Evolutionary conservation across 176 grass and related monocot species (phyloP), one percentile per base, ranked within the genome.

Genomic region (Oropetium thomaeum): DNA sequence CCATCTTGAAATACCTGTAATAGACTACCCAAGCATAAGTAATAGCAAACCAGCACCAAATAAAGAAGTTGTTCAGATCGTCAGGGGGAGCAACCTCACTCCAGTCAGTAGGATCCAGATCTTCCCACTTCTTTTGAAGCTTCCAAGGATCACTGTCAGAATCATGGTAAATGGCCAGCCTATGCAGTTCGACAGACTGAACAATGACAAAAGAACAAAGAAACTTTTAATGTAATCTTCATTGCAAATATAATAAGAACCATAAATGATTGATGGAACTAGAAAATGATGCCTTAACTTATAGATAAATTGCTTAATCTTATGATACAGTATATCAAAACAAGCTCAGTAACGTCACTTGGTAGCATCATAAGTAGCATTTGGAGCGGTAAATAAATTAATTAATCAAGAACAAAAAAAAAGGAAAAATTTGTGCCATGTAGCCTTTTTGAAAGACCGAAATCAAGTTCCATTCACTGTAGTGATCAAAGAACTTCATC

Each of bases 1-100:
- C 95, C 91, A 87, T 86, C 89, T 87, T 92, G 88, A 82, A 98
- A 98, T 78, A 98, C 77, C 95, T 98, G 78, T 68, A 71, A 67
- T 42, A 59, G 69, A 34, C 8, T 63, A 75, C 61, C 47, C 43
- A 79, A 67, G 58, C 19, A 1, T 82, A 71, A 80, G 76, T 53
- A 78, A 22, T 33, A 73, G 19, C 17, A 26, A 62, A 64, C 19
- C 30, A 47, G 65, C n/a, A 65, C 38, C 22, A 6, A 81, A 52
- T 41, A 82, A 78, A 77, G 67, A 78, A 77, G 67, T 14, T 62
- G 25, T 16, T 72, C 20, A 64, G 7, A 20, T 43, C 76, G 55
- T 52, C 42, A 76, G 48, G 53, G 53, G 66, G 47, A 72, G 78
- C 49, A 83, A 98, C 95, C 95, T 98, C 84, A 38, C 73, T 92